Evolutionary conservation across 148 eudicot genomes (phyloP).

Genomic region (Vaccinium myrtillus): DNA sequence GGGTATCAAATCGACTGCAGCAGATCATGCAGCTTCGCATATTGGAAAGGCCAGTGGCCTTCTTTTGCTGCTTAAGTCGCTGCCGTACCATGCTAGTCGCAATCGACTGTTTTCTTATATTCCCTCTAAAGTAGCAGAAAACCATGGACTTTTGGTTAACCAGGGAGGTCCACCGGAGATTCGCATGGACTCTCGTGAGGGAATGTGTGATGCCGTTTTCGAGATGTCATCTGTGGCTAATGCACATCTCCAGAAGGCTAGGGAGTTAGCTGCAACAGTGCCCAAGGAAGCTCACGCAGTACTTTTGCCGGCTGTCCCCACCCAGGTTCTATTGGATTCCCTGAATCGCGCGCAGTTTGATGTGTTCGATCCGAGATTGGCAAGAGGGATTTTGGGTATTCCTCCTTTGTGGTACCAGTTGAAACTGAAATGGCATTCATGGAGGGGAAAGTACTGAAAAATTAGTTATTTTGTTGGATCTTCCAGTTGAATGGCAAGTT

Average conservation of each 20-base stretch:
- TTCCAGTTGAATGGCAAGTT: neutral
- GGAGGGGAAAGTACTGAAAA: constrained; percentile 66
- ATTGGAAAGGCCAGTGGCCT: constrained; percentile 93
- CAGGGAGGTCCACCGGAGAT: constrained; percentile 47
- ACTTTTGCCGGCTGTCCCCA: constrained; percentile 82
- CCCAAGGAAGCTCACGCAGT: constrained; percentile 74
- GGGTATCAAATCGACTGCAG: constrained; percentile 73
- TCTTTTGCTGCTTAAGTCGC: constrained; percentile 67
- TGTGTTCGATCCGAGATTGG: constrained; percentile 77
- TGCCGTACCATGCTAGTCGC: constrained; percentile 76
- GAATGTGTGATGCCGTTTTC: constrained; percentile 64
- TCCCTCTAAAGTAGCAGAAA: constrained; percentile 67
- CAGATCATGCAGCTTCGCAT: constrained; percentile 98
- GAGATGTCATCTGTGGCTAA: constrained; percentile 93
- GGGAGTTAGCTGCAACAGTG: constrained; percentile 58
- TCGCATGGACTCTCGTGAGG: constrained; percentile 58
- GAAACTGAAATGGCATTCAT: constrained; percentile 86
- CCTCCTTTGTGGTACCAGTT: constrained; percentile 84
- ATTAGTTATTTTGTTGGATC: neutral
- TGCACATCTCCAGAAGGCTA: constrained; percentile 78
- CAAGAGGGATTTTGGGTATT: constrained; percentile 65
- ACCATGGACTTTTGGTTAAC: constrained; percentile 55
- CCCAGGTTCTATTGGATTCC: constrained; percentile 72
- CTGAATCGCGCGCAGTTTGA: constrained; percentile 68
- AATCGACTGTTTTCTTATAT: constrained; percentile 64